Evolutionary conservation across 305 asterid species (phyloP).

Genomic region (Stenogyne calaminthoides): DNA sequence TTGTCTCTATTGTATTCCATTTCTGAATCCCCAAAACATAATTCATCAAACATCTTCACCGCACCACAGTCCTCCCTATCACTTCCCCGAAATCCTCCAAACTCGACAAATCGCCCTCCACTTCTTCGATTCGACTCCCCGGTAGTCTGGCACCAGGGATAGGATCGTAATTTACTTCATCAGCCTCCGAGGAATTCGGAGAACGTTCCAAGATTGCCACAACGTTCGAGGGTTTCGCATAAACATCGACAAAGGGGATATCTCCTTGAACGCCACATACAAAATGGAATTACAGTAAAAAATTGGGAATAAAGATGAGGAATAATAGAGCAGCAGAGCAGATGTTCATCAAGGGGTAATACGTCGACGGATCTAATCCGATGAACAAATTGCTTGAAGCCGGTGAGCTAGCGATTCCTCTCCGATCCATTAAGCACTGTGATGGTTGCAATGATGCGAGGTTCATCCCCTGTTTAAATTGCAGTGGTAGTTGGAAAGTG

Average conservation of each 20-base stretch:
- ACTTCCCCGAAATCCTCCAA: conserved; percentile 22
- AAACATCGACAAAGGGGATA: conserved; percentile 47
- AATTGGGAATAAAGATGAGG: too few relatives aligned
- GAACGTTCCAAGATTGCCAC: too few relatives aligned
- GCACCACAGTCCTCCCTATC: conserved; percentile 17
- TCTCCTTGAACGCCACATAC: conserved; percentile 36
- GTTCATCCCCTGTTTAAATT: conserved; percentile 59
- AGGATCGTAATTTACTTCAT: conserved; percentile 79
- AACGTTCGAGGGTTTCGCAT: too few relatives aligned
- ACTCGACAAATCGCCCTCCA: conserved; percentile 20
- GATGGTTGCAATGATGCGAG: conserved; percentile 74
- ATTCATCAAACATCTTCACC: conserved; percentile 5
- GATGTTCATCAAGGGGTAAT: conserved; percentile 74
- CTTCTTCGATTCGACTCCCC: conserved; percentile 36
- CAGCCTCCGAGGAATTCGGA: conserved; percentile 36
- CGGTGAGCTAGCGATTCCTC: conserved; percentile 64
- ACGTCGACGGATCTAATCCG: conserved; percentile 73
- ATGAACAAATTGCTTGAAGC: conserved; percentile 59
- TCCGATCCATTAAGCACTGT: conserved; percentile 47
- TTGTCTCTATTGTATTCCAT: conserved; percentile 48
- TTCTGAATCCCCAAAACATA: conserved; percentile 49
- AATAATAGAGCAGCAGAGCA: too few relatives aligned
- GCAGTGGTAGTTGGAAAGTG: conserved; percentile 76
- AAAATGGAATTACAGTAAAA: conserved; percentile 58
- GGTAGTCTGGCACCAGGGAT: conserved; percentile 82